Evolutionary conservation across 1,284 basidiomycete genomes (phyloP).

Genomic region (Cryptococcus neoformans): DNA sequence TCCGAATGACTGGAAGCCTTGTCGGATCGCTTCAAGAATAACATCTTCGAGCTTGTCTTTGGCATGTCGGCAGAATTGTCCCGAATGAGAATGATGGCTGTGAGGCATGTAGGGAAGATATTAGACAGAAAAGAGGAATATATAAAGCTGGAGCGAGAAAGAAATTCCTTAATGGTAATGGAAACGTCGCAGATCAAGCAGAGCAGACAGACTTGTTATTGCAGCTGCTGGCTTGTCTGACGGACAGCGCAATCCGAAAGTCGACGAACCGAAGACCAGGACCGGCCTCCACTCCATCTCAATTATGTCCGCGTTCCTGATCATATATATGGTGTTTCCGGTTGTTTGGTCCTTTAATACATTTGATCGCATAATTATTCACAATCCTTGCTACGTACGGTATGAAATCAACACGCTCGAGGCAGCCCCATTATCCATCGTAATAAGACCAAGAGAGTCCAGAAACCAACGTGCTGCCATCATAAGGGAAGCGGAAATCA

Average conservation of each 20-base stretch:
- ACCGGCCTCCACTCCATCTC: too few relatives aligned
- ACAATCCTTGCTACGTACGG: too few relatives aligned
- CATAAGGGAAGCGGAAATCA: too few relatives aligned
- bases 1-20: conserved; percentile 79
- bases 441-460: too few relatives aligned
- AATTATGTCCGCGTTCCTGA: too few relatives aligned
- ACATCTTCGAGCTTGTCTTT: conserved; percentile 70
- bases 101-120: conserved; percentile 61
- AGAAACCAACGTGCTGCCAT: too few relatives aligned
- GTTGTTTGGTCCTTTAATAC: too few relatives aligned
- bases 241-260: background rate
- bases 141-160: background rate
- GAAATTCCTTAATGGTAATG: background rate
- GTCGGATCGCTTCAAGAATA: conserved; percentile 69
- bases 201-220: background rate
- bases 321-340: too few relatives aligned
- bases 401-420: too few relatives aligned
- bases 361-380: too few relatives aligned
- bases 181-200: background rate
- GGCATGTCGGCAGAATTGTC: conserved; percentile 94
- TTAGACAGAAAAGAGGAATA: background rate
- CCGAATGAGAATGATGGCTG: conserved; percentile 94
- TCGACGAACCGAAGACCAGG: too few relatives aligned
- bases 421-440: too few relatives aligned
- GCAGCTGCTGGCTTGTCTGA: background rate